Base-by-base conservation (phyloP, 108 stramenopile species). In the Pseudonitzschia pungens region DNA sequence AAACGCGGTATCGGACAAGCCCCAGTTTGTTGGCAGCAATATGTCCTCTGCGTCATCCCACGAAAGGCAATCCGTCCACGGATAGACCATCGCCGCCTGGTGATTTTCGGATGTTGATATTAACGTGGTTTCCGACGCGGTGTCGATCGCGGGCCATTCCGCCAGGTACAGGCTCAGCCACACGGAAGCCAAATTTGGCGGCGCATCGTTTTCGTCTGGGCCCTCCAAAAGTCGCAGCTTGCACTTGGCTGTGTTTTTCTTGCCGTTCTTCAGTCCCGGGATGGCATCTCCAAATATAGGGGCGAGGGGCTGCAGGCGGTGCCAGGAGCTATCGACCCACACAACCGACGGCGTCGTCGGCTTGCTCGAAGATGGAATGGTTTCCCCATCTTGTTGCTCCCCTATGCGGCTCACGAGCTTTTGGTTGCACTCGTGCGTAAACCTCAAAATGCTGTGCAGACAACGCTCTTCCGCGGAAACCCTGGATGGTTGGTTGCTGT, bases 251-350 rank as follows among this genome's bases (percentile, higher is more conserved):
- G 31, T 44, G 42, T 67, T 67, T 18, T 24, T 67, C n/a, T 36
- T 50, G 24, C 0, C 36, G 20, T 62, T 62, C 0, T 33, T 33
- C 36, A 5, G 26, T 11, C 66, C 27, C 12, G 66, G 66, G 3
- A 67, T 67, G 20, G 66, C n/a, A n/a, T 67, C 66, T 3, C 66
- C 66, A 67, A 67, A 67, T 5, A 48, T 20, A 2, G 66, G 66
- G 15, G 22, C 45, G n/a, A 67, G 44, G n/a, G 26, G 8, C 28
- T 48, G 66, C 21, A 67, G 44, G 31, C 45, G 16, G 44, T 67
- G 28, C 66, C 66, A 67, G 14, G 66, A 67, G 16, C 28, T 48
- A 48, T 67, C 66, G 24, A 67, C 18, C 66, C 66, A 67, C 22
- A 67, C 0, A 5, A 67, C 22, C 44, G 44, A 67, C 16, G 66